Base-by-base conservation (phyloP, 352 stramenopile species). In the Elongisporangium senticosum region DNA sequence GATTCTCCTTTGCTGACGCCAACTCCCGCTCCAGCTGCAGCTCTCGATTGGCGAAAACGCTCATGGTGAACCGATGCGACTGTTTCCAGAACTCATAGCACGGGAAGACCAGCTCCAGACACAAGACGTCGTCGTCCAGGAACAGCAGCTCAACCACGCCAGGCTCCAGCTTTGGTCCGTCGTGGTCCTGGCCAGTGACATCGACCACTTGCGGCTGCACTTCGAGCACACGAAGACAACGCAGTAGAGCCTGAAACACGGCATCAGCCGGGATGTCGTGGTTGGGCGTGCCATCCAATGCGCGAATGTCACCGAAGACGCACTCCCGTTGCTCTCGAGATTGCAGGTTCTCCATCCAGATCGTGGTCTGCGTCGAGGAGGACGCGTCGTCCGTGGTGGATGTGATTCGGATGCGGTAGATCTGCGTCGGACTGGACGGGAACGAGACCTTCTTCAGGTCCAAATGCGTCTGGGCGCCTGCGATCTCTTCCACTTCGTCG, bases 51-150 rank as follows among this genome's bases (percentile, higher is more conserved):
- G 65, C 37, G 11, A 76, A 55, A 13, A 68, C 39, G 51, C 62
- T 64, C 62, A 79, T 64, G 7, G 64, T 61, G 40, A 79, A 76
- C 26, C 65, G 58, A 22, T 74, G 71, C n/a, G 64, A 49, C 14
- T 67, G 58, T 17, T 65, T 40, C 58, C 68, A 79, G 20, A 79
- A 62, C 24, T 79, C 71, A 50, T 74, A 70, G 21, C 61, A 70
- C 23, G 71, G 71, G 19, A 76, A 79, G 28, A 61, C 48, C 19
- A 79, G 65, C n/a, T 64, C 50, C 33, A 79, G 52, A 28, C 55
- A 69, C 51, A 76, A 43, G 8, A 22, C 33, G 15, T 58, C 48
- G 7, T 40, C 22, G n/a, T 56, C 47, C n/a, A 56, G 61, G 15
- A 51, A 65, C 54, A 65, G 11, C 53, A 79, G 55, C 50, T 69